Evolutionary conservation across 331 rosid species (phyloP).

Genomic region (Acacia concinna): DNA sequence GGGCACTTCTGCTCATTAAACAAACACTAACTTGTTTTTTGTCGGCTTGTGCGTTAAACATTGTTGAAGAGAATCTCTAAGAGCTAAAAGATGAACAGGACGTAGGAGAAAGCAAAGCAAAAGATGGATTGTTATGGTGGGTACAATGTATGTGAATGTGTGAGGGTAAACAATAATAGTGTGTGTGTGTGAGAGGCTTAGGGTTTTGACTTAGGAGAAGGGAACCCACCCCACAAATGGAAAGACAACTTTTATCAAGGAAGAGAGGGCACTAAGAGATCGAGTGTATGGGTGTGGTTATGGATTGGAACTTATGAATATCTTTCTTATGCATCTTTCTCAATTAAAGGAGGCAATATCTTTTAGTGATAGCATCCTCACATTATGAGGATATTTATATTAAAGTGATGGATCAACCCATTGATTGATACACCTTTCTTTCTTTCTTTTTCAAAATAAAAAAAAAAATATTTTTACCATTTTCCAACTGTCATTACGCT

Average conservation of each 20-base stretch:
- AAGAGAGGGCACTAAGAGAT: constrained; percentile 33
- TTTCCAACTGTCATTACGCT: background rate
- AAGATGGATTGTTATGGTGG: background rate
- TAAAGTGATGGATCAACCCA: constrained; percentile 30
- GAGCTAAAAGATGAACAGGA: background rate
- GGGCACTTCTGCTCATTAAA: background rate
- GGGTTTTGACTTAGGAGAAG: constrained; percentile 34
- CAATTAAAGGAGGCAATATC: constrained; percentile 21
- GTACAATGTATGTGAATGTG: constrained; percentile 32
- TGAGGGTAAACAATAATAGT: background rate
- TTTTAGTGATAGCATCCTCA: constrained; percentile 16
- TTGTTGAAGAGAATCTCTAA: constrained; percentile 33
- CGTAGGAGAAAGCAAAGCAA: background rate
- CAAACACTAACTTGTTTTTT: constrained; percentile 7
- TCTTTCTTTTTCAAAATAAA: too few relatives aligned
- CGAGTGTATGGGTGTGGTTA: background rate
- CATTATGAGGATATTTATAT: constrained; percentile 20
- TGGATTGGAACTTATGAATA: constrained; percentile 26
- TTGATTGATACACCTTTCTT: background rate
- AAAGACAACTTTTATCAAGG: constrained; percentile 17
- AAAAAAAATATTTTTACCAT: background rate
- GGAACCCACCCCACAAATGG: constrained; percentile 33
- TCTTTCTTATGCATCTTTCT: constrained; percentile 24
- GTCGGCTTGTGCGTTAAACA: constrained; percentile 32
- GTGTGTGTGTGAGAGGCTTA: constrained; percentile 12